Conservation (phyloP, 2,329 filamentous ascomycete species). For the Pestalotiopsis sp. region DNA sequence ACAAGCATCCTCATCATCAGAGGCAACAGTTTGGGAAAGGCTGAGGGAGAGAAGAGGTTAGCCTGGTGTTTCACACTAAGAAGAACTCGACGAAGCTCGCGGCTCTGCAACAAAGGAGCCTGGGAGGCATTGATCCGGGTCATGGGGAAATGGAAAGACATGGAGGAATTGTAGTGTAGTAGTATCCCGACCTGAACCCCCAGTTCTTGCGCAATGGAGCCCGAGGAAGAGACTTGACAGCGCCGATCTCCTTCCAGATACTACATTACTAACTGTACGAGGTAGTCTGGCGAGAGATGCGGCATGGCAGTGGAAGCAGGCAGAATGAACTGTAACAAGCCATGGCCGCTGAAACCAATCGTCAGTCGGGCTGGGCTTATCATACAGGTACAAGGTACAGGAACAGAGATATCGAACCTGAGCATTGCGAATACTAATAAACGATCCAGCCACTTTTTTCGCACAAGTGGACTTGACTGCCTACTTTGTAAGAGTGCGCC, state of each 20-base stretch:
- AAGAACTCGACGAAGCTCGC: not conserved
- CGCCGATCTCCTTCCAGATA: not conserved
- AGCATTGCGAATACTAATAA: too few species aligned
- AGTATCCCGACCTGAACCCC: not conserved
- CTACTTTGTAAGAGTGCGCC: not conserved
- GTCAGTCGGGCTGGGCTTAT: too few species aligned
- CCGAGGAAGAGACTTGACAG: not conserved
- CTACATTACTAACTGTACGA: too few species aligned
- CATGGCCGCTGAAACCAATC: too few species aligned
- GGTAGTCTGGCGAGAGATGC: not conserved
- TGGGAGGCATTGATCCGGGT: not conserved
- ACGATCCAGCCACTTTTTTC: too few species aligned
- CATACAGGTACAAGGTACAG: too few species aligned
- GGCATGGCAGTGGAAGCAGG: not conserved
- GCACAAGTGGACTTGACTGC: not conserved
- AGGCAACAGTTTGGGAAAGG: not conserved
- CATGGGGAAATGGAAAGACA: not conserved
- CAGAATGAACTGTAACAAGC: too few species aligned
- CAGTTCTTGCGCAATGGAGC: not conserved
- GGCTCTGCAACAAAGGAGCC: not conserved
- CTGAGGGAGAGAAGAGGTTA: not conserved
- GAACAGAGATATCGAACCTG: too few species aligned
- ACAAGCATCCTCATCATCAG: not conserved
- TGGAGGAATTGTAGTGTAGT: not conserved
- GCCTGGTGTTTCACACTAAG: not conserved